Percentiles rank a stretch among this genome's conserved stretches.
phyloP scores from a whole-genome alignment of 1,139 yeast species.

The Debaryomycetaceae sp. region DNA sequence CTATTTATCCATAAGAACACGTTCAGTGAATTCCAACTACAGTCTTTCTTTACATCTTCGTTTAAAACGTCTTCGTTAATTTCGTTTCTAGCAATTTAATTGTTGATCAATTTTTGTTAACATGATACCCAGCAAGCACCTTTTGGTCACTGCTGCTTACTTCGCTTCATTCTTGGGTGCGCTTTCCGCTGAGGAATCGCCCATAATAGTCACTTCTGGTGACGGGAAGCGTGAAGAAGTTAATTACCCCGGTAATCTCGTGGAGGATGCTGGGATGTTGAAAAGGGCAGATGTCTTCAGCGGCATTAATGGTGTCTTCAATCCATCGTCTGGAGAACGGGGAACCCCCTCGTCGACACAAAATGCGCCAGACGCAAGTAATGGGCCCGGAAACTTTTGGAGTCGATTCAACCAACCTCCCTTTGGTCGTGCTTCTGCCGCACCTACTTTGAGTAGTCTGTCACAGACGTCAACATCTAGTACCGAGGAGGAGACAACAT shows the following conservation, averaged over 20 bases:
- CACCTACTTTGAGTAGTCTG: not conserved
- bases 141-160: not conserved
- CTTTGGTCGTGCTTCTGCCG: not conserved
- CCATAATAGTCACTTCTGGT: not conserved
- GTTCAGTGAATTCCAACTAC: slow-evolving; percentile 5
- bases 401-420: not conserved
- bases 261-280: not conserved
- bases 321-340: not conserved
- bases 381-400: not conserved
- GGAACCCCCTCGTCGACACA: not conserved
- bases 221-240: not conserved
- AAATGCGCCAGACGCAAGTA: not conserved
- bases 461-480: not conserved
- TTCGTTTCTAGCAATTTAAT: not conserved
- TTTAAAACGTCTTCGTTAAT: not conserved
- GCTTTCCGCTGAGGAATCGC: not conserved
- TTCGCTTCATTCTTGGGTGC: not conserved
- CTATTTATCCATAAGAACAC: not conserved
- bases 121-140: not conserved
- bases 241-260: not conserved
- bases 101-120: not conserved
- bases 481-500: not conserved
- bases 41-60: slow-evolving; percentile 7
- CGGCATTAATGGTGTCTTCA: not conserved
- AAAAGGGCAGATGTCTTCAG: not conserved